Evolutionary conservation across 73 alveolate species (phyloP), one percentile per base, ranked within the genome.

Genomic region (Effrenium voratum): DNA sequence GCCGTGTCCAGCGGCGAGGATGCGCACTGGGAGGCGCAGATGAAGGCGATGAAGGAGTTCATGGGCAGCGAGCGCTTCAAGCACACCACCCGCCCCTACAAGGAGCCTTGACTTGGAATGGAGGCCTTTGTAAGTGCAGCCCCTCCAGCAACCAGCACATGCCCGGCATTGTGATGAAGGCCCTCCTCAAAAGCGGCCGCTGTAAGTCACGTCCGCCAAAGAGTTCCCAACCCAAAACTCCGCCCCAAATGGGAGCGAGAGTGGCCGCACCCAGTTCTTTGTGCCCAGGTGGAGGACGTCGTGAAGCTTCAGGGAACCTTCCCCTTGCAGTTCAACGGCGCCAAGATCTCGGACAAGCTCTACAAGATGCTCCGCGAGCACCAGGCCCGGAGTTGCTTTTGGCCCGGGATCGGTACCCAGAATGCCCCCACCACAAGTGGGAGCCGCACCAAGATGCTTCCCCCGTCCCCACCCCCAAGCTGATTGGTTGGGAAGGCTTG

Each of bases 41-140:
- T 91, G 77, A 57, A 76, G 90, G 98, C 40, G 59, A 91, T 91
- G 91, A 72, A 68, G 91, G 72, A 57, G 60, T 91, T 76, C 90
- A 91, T 91, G 99, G 83, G 98, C 63, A 44, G 77, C 50, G 99
- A 99, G 60, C 99, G 99, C 94, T 99, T 95, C 98, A 88, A 82
- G 76, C 60, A 85, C 99, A 97, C 99, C 79, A 98, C 93, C 60
- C 99, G 99, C 36, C 98, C 98, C 99, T 99, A 99, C 98, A 81
- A 82, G 81, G 93, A 99, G 26, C 32, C 3, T 76, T 16, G 0
- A 30, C 28, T n/a, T 41, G 66, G 66, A 16, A 3, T 2, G 60
- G 70, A 19, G 19, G 55, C 43, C 45, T 55, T 12, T 12, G 22
- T 22, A 57, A 57, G 72, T 57, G 72, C 72, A n/a, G n/a, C n/a